These are phyloP conservation scores for Artemisia annua DNA, from an alignment of 129 eudicot genomes.

Conservation along the genomic window DNA sequence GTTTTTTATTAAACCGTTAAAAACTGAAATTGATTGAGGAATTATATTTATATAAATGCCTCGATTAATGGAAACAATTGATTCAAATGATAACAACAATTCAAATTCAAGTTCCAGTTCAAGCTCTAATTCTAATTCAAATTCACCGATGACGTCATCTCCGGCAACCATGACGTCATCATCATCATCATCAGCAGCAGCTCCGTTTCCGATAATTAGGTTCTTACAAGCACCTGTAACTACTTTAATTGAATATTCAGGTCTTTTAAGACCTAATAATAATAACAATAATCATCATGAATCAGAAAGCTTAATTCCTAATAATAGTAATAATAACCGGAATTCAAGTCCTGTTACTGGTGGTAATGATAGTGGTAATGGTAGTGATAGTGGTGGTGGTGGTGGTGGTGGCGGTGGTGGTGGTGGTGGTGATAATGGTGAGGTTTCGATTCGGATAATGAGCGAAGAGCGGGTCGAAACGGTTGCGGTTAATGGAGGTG, in stretches of 20 bases:
- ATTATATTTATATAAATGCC: too few species aligned
- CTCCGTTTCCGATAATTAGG: slow-evolving; percentile 48
- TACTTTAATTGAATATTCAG: slow-evolving; percentile 56
- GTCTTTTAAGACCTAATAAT: slow-evolving; percentile 40
- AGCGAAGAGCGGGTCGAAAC: slow-evolving; percentile 25
- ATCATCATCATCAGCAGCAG: slow-evolving; percentile 29
- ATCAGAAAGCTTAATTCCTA: slow-evolving; percentile 33
- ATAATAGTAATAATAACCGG: neutral
- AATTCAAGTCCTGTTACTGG: slow-evolving; percentile 1
- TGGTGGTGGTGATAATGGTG: slow-evolving; percentile 25
- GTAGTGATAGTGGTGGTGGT: slow-evolving; percentile 16
- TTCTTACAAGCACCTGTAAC: slow-evolving; percentile 65
- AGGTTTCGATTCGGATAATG: too few species aligned
- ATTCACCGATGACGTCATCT: slow-evolving; percentile 20
- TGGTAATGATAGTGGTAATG: slow-evolving; percentile 8
- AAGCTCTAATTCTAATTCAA: slow-evolving; percentile 16
- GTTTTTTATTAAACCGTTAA: too few species aligned
- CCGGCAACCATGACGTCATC: slow-evolving; percentile 27
- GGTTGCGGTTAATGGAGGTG: slow-evolving; percentile 27
- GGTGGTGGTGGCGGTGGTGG: slow-evolving; percentile 13
- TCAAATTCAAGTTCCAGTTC: neutral
- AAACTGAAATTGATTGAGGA: too few species aligned
- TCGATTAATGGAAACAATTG: too few species aligned
- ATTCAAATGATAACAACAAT: neutral
- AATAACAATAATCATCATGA: slow-evolving; percentile 36